Conservation (phyloP, 1,284 basidiomycete genomes). For the Hymenochaete sp. region DNA sequence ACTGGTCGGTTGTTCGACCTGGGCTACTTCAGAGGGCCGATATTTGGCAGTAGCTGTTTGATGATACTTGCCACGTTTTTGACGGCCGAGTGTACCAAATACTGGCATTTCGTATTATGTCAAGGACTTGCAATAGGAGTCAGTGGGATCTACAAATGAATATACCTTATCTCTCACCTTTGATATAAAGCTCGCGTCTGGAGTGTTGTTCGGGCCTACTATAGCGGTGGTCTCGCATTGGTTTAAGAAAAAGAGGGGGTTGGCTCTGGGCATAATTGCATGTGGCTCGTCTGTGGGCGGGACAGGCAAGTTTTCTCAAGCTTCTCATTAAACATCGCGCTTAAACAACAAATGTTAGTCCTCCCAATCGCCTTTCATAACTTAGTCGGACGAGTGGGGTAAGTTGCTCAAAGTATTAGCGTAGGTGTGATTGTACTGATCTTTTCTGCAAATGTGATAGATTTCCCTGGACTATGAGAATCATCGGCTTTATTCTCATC, state of each 20-base stretch:
- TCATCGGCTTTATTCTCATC: conserved; percentile 25
- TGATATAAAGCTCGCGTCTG: conserved; percentile 30
- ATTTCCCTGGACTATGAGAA: conserved; percentile 26
- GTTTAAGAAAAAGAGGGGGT: conserved; percentile 36
- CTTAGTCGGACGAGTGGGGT: conserved; percentile 40
- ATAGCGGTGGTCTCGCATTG: conserved; percentile 42
- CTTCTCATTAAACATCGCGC: too few species aligned
- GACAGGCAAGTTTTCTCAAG: too few species aligned
- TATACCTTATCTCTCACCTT: not conserved
- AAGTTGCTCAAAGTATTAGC: conserved; percentile 9
- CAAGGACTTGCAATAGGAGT: conserved; percentile 47
- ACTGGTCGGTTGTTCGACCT: conserved; percentile 51
- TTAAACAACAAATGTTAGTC: too few species aligned
- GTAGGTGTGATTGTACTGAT: not conserved
- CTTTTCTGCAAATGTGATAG: conserved; percentile 10
- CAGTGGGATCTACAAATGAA: conserved; percentile 22
- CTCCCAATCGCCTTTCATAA: conserved; percentile 36
- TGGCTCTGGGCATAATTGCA: conserved; percentile 36
- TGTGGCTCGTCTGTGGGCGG: conserved; percentile 39
- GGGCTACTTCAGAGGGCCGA: conserved; percentile 43
- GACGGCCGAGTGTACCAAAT: conserved; percentile 44
- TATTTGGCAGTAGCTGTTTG: conserved; percentile 34
- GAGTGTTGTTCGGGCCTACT: conserved; percentile 41
- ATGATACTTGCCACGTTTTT: conserved; percentile 47
- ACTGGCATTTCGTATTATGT: conserved; percentile 52